Evolutionary conservation across 2,329 filamentous ascomycete genomes (phyloP).

Genomic region (Aspergillus japonicus): DNA sequence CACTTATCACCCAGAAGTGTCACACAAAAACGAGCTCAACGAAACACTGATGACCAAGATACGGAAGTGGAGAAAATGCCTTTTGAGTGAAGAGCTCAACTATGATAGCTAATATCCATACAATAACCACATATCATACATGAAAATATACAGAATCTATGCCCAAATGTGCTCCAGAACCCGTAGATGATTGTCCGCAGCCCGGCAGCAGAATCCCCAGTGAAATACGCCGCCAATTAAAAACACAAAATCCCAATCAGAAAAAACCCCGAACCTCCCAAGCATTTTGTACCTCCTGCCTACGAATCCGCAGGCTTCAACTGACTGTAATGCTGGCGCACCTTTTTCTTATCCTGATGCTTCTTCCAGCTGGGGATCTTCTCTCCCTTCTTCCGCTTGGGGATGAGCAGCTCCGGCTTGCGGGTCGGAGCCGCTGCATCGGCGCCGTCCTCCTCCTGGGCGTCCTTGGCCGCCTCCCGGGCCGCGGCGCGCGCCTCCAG

Average conservation of each 20-base stretch:
- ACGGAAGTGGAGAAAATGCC: constrained; percentile 1
- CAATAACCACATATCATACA: constrained; percentile 19
- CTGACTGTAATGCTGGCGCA: constrained; percentile 43
- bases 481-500: constrained; percentile 38
- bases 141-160: constrained; percentile 1
- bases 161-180: not conserved
- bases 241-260: not conserved
- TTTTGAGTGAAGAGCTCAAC: constrained; percentile 27
- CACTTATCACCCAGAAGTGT: not conserved
- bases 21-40: not conserved
- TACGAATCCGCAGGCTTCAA: not conserved
- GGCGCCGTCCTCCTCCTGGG: constrained; percentile 24
- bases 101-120: constrained; percentile 13
- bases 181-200: not conserved
- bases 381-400: constrained; percentile 33
- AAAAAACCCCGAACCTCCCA: not conserved
- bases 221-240: not conserved
- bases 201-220: not conserved
- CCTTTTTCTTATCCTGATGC: constrained; percentile 44
- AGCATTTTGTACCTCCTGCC: not conserved
- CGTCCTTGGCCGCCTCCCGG: constrained; percentile 25
- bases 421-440: constrained; percentile 11
- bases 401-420: constrained; percentile 17
- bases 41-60: not conserved
- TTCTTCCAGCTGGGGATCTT: constrained; percentile 45